Evolutionary conservation across 2,329 filamentous ascomycete genomes (phyloP).

Genomic region (Penicillium carneum): DNA sequence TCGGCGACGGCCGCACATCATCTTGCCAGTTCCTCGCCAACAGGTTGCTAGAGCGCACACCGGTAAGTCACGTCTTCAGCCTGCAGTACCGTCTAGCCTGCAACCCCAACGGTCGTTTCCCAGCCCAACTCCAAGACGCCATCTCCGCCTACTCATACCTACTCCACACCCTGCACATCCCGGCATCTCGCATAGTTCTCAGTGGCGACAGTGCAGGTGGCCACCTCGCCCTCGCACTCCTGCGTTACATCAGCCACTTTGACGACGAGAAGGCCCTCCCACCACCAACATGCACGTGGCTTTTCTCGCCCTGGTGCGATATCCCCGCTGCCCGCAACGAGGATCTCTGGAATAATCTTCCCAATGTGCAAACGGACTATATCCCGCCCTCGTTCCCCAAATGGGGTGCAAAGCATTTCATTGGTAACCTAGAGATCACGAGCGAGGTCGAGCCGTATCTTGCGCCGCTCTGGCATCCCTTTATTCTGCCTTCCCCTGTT

Average conservation of each 20-base stretch:
- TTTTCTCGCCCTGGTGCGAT: constrained; percentile 32
- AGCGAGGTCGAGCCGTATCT: constrained; percentile 10
- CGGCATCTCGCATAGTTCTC: constrained; percentile 32
- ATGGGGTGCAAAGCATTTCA: constrained; percentile 15
- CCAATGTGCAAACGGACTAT: constrained; percentile 12
- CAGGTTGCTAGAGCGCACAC: constrained; percentile 16
- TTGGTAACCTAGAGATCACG: constrained; percentile 13
- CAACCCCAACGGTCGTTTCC: constrained; percentile 26
- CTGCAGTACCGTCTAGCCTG: constrained; percentile 29
- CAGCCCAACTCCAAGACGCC: constrained; percentile 36
- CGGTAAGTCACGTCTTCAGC: constrained; percentile 22
- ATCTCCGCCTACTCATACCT: constrained; percentile 35
- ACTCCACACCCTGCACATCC: constrained; percentile 28
- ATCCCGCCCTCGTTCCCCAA: constrained; percentile 14
- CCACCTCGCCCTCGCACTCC: constrained; percentile 29
- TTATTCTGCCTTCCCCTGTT: constrained; percentile 13
- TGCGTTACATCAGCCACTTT: constrained; percentile 30
- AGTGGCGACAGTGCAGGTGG: constrained; percentile 35
- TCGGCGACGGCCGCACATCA: constrained; percentile 21
- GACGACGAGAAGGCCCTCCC: constrained; percentile 16
- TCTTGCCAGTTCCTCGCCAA: constrained; percentile 20
- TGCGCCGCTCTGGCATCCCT: constrained; percentile 14
- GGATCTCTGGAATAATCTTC: constrained; percentile 16
- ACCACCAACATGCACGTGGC: constrained; percentile 22
- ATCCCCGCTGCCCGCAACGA: constrained; percentile 13